Conservation (phyloP, 2,329 filamentous ascomycete species). For the Pseudogymnoascus sp. region DNA sequence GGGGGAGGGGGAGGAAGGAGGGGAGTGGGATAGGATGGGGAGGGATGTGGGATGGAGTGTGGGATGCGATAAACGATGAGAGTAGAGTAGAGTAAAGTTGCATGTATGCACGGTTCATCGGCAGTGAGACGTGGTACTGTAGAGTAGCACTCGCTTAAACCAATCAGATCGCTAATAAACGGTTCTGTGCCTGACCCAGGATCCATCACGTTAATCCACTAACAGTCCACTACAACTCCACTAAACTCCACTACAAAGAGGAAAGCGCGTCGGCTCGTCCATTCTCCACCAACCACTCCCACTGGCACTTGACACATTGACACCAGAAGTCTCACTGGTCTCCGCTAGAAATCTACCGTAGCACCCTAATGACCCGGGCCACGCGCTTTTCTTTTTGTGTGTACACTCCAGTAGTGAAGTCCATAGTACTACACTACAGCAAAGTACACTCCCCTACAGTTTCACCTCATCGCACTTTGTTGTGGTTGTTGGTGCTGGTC, state of each 20-base stretch:
- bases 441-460: background rate
- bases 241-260: too few species aligned
- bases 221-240: too few species aligned
- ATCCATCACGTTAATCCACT: background rate
- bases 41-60: too few species aligned
- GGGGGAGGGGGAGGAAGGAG: slow-evolving; percentile 30
- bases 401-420: too few species aligned
- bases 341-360: background rate
- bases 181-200: background rate
- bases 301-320: slow-evolving; percentile 4
- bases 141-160: too few species aligned
- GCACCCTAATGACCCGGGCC: background rate
- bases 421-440: too few species aligned
- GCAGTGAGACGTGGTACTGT: background rate
- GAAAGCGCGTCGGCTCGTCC: background rate
- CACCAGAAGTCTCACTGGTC: background rate
- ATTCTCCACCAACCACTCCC: background rate
- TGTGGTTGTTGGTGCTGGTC: background rate
- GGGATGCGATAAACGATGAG: background rate
- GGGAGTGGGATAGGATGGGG: background rate
- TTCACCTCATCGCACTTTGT: background rate
- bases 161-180: background rate
- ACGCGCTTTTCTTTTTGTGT: background rate
- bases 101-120: slow-evolving; percentile 1
- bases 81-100: background rate